Percentiles rank a stretch among this genome's conserved stretches.
These are phyloP conservation scores for Nicotiana knightiana DNA, from an alignment of 257 asterid species.

Conservation along the genomic window DNA sequence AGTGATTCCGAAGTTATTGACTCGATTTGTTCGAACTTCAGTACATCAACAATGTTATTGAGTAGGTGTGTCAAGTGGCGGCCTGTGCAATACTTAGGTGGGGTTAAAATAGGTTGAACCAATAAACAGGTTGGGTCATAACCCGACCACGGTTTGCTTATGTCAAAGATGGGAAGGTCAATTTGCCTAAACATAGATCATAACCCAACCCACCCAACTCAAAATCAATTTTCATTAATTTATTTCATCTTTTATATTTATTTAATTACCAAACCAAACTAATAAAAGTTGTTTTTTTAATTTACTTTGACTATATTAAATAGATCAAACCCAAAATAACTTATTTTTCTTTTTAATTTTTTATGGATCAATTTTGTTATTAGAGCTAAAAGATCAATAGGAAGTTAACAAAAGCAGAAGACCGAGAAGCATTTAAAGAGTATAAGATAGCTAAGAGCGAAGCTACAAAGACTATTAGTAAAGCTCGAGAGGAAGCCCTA, in stretches of 20 bases:
- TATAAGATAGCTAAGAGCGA: no score
- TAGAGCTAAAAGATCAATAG: not conserved
- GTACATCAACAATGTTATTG: no score
- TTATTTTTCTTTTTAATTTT: not conserved
- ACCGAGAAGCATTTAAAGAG: no score
- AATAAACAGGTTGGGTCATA: no score
- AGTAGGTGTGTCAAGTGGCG: no score
- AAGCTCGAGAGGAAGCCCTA: not conserved
- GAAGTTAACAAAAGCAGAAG: not conserved
- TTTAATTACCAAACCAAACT: not conserved
- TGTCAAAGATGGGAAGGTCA: not conserved
- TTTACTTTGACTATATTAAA: not conserved
- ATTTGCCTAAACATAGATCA: not conserved
- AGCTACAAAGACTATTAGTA: no score
- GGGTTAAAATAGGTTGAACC: no score
- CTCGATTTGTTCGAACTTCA: no score
- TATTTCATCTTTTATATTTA: not conserved
- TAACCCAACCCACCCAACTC: not conserved
- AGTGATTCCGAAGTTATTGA: no score
- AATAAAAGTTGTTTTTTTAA: not conserved
- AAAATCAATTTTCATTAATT: not conserved
- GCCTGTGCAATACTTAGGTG: no score
- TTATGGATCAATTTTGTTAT: not conserved
- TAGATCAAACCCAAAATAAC: not conserved
- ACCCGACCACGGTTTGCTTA: no score